Evolutionary conservation across 768 basidiomycete species (phyloP), one percentile per base, ranked within the genome.

Genomic region (Agaricus subrufescens): DNA sequence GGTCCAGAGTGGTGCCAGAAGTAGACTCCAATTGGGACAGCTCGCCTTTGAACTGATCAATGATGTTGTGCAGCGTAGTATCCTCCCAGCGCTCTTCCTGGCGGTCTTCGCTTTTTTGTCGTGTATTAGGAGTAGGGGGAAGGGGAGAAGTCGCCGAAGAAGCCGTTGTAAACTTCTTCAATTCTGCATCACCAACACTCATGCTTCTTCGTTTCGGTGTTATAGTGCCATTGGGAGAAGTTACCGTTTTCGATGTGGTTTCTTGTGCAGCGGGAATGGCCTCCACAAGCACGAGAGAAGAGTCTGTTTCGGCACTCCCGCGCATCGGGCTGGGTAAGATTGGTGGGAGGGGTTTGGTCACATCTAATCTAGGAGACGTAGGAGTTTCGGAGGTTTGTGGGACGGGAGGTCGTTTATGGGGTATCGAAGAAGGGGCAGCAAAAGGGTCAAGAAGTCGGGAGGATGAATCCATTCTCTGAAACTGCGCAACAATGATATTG

Each of bases 1-100:
- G 79, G 66, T 85, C 85, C 55, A 91, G 73, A 25, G 75, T 67
- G 46, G 79, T 67, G 40, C 70, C 69, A 46, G 77, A 73, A 37
- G 77, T 72, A 46, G 84, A 78, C 60, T 86, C 88, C 58, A 90
- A 71, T 57, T 85, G 81, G 59, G 80, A 81, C 54, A 91, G 75
- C 69, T 86, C 82, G 54, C 86, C 88, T 69, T 82, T 80, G 70
- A 93, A 86, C 58, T 91, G 85, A 61, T 78, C 81, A 48, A 91
- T 72, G 59, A 91, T 80, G 40, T 84, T 86, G 64, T 75, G 76
- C 37, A 89, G 68, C 4, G 80, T 73, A 15, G 73, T 71, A 47
- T 75, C 71, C 50, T 75, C 70, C 60, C 64, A 68, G 31, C 62
- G 62, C 14, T 58, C 59, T 42, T 55, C 42, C n/a, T 60, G 58